Conservation (phyloP, 805 yeast genomes). For the Lachancea waltii region DNA sequence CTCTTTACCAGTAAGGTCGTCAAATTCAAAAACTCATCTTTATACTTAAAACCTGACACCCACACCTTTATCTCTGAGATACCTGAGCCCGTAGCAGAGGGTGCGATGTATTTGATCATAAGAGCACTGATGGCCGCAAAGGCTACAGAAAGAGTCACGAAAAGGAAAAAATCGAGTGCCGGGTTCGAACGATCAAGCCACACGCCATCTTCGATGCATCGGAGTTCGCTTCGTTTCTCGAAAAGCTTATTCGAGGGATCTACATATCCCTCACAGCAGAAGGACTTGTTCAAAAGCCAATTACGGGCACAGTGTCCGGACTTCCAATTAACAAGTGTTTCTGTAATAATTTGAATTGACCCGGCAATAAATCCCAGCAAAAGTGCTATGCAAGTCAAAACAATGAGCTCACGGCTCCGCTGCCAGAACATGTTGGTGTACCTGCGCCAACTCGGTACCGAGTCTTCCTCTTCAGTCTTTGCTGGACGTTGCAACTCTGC, state of each 20-base stretch:
- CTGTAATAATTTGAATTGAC: slow-evolving; percentile 70
- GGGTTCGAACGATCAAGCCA: slow-evolving; percentile 64
- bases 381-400: slow-evolving; percentile 68
- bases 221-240: slow-evolving; percentile 29
- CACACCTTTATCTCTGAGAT: slow-evolving; percentile 95
- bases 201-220: slow-evolving; percentile 42
- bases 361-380: slow-evolving; percentile 82
- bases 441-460: slow-evolving; percentile 7
- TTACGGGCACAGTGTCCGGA: slow-evolving; percentile 69
- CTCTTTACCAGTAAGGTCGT: slow-evolving; percentile 70
- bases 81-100: slow-evolving; percentile 95
- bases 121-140: slow-evolving; percentile 63
- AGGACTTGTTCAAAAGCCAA: slow-evolving; percentile 62
- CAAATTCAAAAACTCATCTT: slow-evolving; percentile 69
- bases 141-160: slow-evolving; percentile 48
- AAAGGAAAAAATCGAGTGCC: slow-evolving; percentile 46
- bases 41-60: slow-evolving; percentile 73
- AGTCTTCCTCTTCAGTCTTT: slow-evolving; percentile 13
- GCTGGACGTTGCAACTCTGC: too few relatives aligned
- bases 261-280: slow-evolving; percentile 55
- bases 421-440: slow-evolving; percentile 20
- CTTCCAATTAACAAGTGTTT: slow-evolving; percentile 74
- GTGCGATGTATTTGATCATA: slow-evolving; percentile 67
- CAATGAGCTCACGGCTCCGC: slow-evolving; percentile 49
- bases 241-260: slow-evolving; percentile 5